A percentile compares a stretch with the other conserved stretches of the same genome.
phyloP scores from a whole-genome alignment of 164 flowering plant species.

The Vitis rupestris region DNA sequence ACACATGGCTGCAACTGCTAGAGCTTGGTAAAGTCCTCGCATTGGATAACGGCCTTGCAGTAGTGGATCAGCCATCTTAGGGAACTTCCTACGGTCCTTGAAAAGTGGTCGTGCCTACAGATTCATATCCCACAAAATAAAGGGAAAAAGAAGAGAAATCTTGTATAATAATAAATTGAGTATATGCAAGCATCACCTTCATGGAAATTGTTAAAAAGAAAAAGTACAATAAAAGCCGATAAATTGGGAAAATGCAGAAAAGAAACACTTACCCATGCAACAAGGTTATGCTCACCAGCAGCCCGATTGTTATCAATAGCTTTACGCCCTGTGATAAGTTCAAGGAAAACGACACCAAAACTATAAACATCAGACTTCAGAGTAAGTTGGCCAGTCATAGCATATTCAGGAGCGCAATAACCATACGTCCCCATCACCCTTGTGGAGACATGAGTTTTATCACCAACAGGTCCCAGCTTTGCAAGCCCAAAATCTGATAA shows the following conservation, averaged over 20 bases:
- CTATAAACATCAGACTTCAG: constrained; percentile 88
- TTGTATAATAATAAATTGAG: not conserved
- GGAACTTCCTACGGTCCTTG: constrained; percentile 87
- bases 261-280: constrained; percentile 69
- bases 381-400: constrained; percentile 95
- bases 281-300: constrained; percentile 87
- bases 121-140: constrained; percentile 10
- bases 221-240: not conserved
- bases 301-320: constrained; percentile 68
- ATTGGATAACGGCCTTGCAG: constrained; percentile 84
- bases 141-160: not conserved
- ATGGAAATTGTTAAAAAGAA: not conserved
- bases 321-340: constrained; percentile 88
- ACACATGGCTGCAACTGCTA: constrained; percentile 94
- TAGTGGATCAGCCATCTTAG: constrained; percentile 87
- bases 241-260: not conserved
- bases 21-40: constrained; percentile 91
- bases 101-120: constrained; percentile 89
- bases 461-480: constrained; percentile 94
- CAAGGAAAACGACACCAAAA: constrained; percentile 89
- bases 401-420: constrained; percentile 97
- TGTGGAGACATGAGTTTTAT: constrained; percentile 95
- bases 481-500: constrained; percentile 97
- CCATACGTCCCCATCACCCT: constrained; percentile 99
- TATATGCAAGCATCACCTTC: not conserved